A percentile compares a stretch with the other conserved stretches of the same genome.
Evolutionary conservation across 2,329 filamentous ascomycete species (phyloP).

Genomic region (Epichloe bromicola): DNA sequence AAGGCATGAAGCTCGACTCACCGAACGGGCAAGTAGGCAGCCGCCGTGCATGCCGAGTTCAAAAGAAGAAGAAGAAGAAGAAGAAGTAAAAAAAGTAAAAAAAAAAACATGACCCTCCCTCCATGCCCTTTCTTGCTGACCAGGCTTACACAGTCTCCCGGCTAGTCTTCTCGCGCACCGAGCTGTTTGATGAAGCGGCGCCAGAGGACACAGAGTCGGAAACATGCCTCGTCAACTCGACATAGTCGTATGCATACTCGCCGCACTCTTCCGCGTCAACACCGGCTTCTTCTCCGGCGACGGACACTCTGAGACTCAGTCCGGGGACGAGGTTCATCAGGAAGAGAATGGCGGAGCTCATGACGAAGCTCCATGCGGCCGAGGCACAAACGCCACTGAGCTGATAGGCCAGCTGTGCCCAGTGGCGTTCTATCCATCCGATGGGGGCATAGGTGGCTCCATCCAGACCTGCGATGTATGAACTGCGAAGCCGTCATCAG

Average conservation of each 20-base stretch:
- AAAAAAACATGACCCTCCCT: background rate
- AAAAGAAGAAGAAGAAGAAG: background rate
- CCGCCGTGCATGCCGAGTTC: too few species aligned
- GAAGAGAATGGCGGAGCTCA: conserved; percentile 58
- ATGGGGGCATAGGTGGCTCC: conserved; percentile 46
- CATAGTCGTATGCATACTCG: conserved; percentile 76
- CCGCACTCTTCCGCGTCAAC: conserved; percentile 65
- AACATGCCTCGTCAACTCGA: conserved; percentile 57
- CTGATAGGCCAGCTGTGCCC: conserved; percentile 58
- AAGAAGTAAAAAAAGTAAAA: background rate
- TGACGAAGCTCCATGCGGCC: conserved; percentile 51
- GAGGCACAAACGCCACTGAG: conserved; percentile 53
- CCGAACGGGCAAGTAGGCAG: too few species aligned
- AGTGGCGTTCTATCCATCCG: conserved; percentile 61
- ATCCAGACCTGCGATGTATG: conserved; percentile 63
- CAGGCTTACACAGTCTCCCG: background rate
- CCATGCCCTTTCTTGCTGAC: background rate
- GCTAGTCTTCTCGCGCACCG: conserved; percentile 17
- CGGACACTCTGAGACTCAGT: conserved; percentile 51
- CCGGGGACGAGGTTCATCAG: conserved; percentile 59
- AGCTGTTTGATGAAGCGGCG: conserved; percentile 12
- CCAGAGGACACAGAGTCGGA: conserved; percentile 20
- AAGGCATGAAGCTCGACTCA: too few species aligned
- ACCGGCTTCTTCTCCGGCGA: conserved; percentile 57
- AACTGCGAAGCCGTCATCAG: conserved; percentile 21